These are phyloP conservation scores for Cryptococcus neoformans DNA, from an alignment of 1,284 basidiomycete genomes.

Conservation along the genomic window DNA sequence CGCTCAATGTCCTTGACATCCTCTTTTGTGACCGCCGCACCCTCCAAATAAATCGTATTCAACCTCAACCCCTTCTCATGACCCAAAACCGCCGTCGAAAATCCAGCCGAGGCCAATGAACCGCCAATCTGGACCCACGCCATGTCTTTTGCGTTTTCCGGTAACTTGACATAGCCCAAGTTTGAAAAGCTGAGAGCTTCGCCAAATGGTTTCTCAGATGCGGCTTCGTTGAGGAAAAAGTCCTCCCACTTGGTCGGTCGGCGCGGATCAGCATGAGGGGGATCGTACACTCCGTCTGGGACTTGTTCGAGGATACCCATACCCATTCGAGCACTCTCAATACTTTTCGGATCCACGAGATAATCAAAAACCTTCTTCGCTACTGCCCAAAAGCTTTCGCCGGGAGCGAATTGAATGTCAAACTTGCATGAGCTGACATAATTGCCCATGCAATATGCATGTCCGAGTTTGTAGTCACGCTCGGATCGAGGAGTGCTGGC, in stretches of 20 bases:
- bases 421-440: constrained; percentile 25
- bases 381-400: constrained; percentile 26
- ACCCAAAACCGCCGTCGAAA: constrained; percentile 25
- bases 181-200: constrained; percentile 34
- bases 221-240: constrained; percentile 23
- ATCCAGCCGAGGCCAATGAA: constrained; percentile 17
- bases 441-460: constrained; percentile 28
- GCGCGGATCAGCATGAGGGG: constrained; percentile 9
- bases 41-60: constrained; percentile 24
- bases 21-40: constrained; percentile 13
- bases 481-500: constrained; percentile 25
- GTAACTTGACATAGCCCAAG: constrained; percentile 26
- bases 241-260: constrained; percentile 40
- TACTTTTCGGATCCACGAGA: constrained; percentile 5
- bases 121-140: constrained; percentile 31
- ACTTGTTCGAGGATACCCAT: constrained; percentile 35
- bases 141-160: constrained; percentile 23
- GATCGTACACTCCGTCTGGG: constrained; percentile 20
- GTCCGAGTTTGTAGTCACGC: constrained; percentile 19
- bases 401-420: constrained; percentile 1
- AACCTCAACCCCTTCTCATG: constrained; percentile 33
- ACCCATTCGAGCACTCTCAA: constrained; percentile 16
- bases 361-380: constrained; percentile 6
- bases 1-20: constrained; percentile 13
- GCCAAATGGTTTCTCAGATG: constrained; percentile 10